Conservation (phyloP, 768 basidiomycete species). For the Serendipita sp. region DNA sequence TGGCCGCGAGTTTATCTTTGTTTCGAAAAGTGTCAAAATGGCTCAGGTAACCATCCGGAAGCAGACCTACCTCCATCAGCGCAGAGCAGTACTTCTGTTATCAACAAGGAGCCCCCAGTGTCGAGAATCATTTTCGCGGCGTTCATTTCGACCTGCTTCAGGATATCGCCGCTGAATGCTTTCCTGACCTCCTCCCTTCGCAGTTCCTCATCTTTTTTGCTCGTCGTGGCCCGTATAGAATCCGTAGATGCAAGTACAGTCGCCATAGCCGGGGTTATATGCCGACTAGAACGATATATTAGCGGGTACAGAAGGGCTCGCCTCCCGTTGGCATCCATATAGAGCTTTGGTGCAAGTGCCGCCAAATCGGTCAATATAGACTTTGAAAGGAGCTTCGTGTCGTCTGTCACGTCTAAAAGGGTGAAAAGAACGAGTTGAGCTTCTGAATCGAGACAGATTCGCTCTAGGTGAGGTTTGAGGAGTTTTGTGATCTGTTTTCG, state of each 20-base stretch:
- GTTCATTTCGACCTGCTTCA: constrained; percentile 47
- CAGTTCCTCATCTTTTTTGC: constrained; percentile 57
- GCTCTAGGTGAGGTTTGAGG: constrained; percentile 76
- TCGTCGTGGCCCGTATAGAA: constrained; percentile 42
- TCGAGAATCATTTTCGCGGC: constrained; percentile 51
- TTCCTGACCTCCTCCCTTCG: constrained; percentile 55
- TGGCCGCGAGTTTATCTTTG: constrained; percentile 22
- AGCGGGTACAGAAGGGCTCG: constrained; percentile 71
- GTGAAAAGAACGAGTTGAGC: constrained; percentile 84
- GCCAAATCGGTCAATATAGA: constrained; percentile 58
- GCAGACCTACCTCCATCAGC: constrained; percentile 58
- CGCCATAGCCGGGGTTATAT: constrained; percentile 77
- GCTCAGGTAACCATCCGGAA: not conserved
- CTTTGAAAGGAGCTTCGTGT: constrained; percentile 80
- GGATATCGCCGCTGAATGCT: constrained; percentile 55
- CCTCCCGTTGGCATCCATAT: constrained; percentile 52
- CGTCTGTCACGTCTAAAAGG: constrained; percentile 77
- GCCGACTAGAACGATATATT: constrained; percentile 63
- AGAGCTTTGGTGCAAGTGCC: constrained; percentile 38
- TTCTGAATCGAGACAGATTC: constrained; percentile 78
- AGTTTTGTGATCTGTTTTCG: constrained; percentile 82
- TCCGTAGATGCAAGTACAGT: constrained; percentile 59
- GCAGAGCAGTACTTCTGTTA: constrained; percentile 69
- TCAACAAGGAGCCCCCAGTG: constrained; percentile 61
- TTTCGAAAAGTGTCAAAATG: not conserved